Conservation (phyloP, 495 filamentous ascomycete species). For the Cercophora scortea region DNA sequence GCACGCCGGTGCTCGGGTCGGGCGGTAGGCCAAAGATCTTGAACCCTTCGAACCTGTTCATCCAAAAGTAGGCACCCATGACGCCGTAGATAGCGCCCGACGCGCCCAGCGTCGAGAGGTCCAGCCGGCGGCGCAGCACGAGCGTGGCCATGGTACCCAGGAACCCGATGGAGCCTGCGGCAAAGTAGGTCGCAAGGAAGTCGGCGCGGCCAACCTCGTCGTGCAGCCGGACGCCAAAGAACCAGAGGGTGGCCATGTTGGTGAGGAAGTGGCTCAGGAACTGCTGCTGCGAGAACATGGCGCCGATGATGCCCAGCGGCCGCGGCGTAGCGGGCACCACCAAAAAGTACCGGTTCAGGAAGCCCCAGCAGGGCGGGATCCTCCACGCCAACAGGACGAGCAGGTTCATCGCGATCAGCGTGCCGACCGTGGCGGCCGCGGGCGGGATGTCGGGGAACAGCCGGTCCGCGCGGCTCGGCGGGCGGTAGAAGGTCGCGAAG, state of each 20-base stretch:
- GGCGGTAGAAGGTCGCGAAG: slow-evolving; percentile 54
- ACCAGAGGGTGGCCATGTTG: slow-evolving; percentile 60
- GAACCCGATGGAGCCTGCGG: slow-evolving; percentile 58
- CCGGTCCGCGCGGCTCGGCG: slow-evolving; percentile 49
- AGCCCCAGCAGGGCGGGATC: slow-evolving; percentile 58
- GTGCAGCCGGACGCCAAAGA: slow-evolving; percentile 52
- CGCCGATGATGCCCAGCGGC: slow-evolving; percentile 57
- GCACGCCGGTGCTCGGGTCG: slow-evolving; percentile 41
- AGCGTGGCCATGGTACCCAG: slow-evolving; percentile 52
- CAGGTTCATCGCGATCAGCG: slow-evolving; percentile 59
- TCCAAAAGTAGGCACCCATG: slow-evolving; percentile 58
- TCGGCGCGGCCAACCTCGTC: slow-evolving; percentile 81
- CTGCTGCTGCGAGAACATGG: slow-evolving; percentile 78
- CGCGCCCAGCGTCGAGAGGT: slow-evolving; percentile 53
- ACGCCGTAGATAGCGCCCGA: slow-evolving; percentile 67
- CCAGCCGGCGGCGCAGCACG: slow-evolving; percentile 39
- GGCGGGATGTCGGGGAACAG: slow-evolving; percentile 69
- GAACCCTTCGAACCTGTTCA: slow-evolving; percentile 48
- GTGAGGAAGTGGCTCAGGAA: slow-evolving; percentile 46
- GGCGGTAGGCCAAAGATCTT: slow-evolving; percentile 44
- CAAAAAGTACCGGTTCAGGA: slow-evolving; percentile 75
- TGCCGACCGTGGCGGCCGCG: slow-evolving; percentile 66
- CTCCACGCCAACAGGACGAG: slow-evolving; percentile 58
- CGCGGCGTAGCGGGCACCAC: slow-evolving; percentile 60
- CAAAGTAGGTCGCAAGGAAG: slow-evolving; percentile 73